phyloP scores from a whole-genome alignment of 2,329 filamentous ascomycete species.

The Penicillium sp. region DNA sequence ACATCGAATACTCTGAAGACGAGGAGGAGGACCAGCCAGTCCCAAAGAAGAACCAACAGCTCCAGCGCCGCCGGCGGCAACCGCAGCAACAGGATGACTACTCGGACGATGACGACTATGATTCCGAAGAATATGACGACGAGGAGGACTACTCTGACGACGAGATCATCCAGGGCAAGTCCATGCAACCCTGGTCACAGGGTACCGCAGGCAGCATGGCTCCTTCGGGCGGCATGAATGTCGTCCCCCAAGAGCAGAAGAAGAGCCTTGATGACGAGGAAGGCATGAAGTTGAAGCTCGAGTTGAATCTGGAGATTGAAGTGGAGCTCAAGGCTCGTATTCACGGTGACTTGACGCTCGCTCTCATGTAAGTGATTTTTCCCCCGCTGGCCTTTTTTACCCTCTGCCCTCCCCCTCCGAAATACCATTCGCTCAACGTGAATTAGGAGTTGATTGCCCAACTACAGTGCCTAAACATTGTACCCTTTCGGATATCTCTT shows the following conservation, averaged over 20 bases:
- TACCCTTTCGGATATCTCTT: neutral
- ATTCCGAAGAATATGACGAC: conserved; percentile 34
- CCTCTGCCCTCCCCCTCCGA: neutral
- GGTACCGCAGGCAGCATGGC: conserved; percentile 27
- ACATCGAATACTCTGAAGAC: conserved; percentile 29
- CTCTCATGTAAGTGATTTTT: conserved; percentile 42
- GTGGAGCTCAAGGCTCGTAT: conserved; percentile 67
- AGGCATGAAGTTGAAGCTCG: conserved; percentile 57
- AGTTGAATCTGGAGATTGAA: conserved; percentile 64
- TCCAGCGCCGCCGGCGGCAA: conserved; percentile 20
- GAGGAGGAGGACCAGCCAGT: conserved; percentile 19
- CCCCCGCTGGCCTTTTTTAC: conserved; percentile 1
- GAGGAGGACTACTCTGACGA: conserved; percentile 33
- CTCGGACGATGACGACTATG: conserved; percentile 34
- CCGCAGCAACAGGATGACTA: conserved; percentile 27
- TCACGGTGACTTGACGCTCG: conserved; percentile 63
- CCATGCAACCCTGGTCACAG: conserved; percentile 30
- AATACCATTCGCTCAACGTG: conserved; percentile 19
- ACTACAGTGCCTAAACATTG: conserved; percentile 22
- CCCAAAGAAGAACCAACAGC: conserved; percentile 20
- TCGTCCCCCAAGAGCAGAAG: conserved; percentile 30
- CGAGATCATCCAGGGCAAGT: conserved; percentile 15
- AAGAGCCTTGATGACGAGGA: conserved; percentile 36
- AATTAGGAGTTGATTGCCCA: conserved; percentile 29
- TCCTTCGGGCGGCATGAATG: conserved; percentile 29